Evolutionary conservation across 2,329 filamentous ascomycete genomes (phyloP), one percentile per base, ranked within the genome.

Genomic region (Fusarium clavum): DNA sequence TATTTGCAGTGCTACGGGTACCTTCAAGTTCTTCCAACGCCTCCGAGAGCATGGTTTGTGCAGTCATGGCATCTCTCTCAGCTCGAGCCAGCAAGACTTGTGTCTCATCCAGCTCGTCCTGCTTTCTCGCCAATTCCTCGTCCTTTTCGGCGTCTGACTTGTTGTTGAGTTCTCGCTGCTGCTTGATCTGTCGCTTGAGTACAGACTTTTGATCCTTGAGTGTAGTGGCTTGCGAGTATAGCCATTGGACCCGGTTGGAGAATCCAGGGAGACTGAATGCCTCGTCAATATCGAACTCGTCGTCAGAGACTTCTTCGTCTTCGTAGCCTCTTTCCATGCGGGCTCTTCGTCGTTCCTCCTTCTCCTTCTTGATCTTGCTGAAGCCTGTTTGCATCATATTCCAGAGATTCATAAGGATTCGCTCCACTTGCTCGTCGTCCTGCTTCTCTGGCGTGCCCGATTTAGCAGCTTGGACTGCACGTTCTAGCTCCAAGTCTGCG

Each of bases 121-220:
- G 82, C 73, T 88, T 89, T 49, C 83, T 79, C 25, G 86, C 83
- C n/a, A 92, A 78, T 67, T 92, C 87, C 43, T 86, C 86, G 72
- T 92, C 90, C 75, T 90, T 89, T 65, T 90, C 86, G 22, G 88
- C 85, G 71, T 97, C 94, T 2, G 93, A 94, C 76, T 94, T 94
- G 82, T 87, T 94, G 81, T 97, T 97, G 61, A 98, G 87, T 76
- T 97, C 94, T 62, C 94, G 92, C 81, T 98, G 95, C 78, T 98
- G 94, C 81, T 97, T 95, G 75, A 98, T 95, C 79, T 98, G 94
- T 45, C 94, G 90, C 75, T 95, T 92, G 11, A 98, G 86, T 24
- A 97, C 94, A 51, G 90, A 89, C 78, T 97, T 97, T 77, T 98
- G 94, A 73, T 97, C 93, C 67, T 93, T 91, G 38, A 98, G 83